These are phyloP conservation scores for Euphrasia confusa DNA, from an alignment of 257 asterid genomes.

Conservation along the genomic window DNA sequence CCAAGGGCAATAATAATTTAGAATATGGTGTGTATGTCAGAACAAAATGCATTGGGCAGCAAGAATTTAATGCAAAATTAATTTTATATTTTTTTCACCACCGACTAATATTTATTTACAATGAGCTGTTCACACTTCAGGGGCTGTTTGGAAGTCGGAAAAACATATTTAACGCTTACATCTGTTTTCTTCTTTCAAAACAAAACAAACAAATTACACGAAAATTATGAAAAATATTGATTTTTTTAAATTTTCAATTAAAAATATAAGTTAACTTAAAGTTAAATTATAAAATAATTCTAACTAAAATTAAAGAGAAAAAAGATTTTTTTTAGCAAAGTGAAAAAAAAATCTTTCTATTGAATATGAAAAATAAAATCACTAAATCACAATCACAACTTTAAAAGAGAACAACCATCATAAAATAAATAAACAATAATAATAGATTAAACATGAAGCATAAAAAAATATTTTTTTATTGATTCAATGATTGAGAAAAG, in stretches of 20 bases:
- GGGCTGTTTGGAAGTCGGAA: not conserved
- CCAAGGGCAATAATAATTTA: not conserved
- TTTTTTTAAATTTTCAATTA: too few relatives aligned
- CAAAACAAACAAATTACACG: not conserved
- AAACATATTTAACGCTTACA: not conserved
- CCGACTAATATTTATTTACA: not conserved
- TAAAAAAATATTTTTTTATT: not conserved
- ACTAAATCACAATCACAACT: not conserved
- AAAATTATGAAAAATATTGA: too few relatives aligned
- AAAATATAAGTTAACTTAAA: too few relatives aligned
- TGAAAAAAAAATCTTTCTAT: too few relatives aligned
- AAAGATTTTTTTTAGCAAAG: too few relatives aligned
- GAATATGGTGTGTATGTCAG: not conserved
- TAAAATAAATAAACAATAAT: not conserved
- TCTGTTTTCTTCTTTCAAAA: not conserved
- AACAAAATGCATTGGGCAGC: constrained; percentile 3
- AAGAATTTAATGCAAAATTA: not conserved
- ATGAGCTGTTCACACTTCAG: too few relatives aligned
- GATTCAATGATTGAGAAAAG: not conserved
- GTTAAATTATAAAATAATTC: too few relatives aligned
- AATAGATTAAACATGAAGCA: not conserved
- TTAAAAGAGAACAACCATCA: not conserved
- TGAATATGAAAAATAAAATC: not conserved
- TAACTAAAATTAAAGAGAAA: too few relatives aligned
- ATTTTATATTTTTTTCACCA: not conserved